Conservation (phyloP, 306 rosid species). For the Prunus fruticosa region DNA sequence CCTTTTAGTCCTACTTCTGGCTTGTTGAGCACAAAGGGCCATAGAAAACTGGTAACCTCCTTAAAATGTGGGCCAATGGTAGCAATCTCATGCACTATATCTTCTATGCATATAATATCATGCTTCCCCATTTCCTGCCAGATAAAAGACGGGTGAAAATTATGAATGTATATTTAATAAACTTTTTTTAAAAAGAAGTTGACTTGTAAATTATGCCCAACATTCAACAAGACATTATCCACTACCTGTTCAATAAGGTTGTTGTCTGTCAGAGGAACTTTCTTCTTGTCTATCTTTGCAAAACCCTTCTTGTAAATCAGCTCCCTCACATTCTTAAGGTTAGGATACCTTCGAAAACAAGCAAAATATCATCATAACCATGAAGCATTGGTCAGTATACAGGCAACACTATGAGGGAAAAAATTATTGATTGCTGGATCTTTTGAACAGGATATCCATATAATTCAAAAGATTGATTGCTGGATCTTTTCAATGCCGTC, state of each 20-base stretch:
- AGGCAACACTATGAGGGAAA: background rate
- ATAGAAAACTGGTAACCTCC: constrained; percentile 63
- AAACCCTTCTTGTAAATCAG: constrained; percentile 73
- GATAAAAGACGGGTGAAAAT: constrained; percentile 4
- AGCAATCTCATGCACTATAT: constrained; percentile 72
- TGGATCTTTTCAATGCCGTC: too few species aligned
- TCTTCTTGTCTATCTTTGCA: constrained; percentile 52
- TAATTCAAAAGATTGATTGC: too few species aligned
- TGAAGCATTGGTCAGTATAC: background rate
- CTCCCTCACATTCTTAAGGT: constrained; percentile 72
- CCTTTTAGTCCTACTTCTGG: constrained; percentile 63
- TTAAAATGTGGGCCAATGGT: constrained; percentile 74
- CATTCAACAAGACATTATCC: background rate
- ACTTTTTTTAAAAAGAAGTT: background rate
- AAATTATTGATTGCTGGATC: background rate
- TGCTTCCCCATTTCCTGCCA: constrained; percentile 64
- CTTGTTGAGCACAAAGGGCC: constrained; percentile 78
- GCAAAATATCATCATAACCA: constrained; percentile 13
- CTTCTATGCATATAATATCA: constrained; percentile 79
- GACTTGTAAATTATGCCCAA: background rate
- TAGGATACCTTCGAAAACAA: constrained; percentile 61
- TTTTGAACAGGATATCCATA: background rate
- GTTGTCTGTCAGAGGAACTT: constrained; percentile 89
- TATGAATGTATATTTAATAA: background rate
- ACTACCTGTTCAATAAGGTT: constrained; percentile 75